These are phyloP conservation scores for Phyllosticta ampelicida DNA, from an alignment of 2,329 filamentous ascomycete genomes.

Conservation along the genomic window DNA sequence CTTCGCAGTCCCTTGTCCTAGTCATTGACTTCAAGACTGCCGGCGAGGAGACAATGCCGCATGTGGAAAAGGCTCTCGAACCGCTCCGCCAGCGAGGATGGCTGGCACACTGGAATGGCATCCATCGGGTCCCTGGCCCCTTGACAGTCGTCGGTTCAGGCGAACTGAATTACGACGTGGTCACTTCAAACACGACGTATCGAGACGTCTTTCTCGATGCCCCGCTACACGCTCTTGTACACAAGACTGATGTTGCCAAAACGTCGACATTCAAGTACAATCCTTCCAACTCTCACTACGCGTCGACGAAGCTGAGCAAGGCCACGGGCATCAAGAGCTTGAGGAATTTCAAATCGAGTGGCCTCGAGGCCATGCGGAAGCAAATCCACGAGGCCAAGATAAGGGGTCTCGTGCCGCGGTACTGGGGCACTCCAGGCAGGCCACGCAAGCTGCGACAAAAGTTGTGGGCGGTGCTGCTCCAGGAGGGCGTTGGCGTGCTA, in stretches of 20 bases:
- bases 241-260: conserved; percentile 13
- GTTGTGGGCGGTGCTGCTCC: conserved; percentile 16
- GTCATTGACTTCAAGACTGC: conserved; percentile 60
- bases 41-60: conserved; percentile 41
- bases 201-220: conserved; percentile 59
- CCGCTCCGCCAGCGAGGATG: conserved; percentile 49
- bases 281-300: conserved; percentile 20
- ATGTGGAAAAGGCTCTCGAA: conserved; percentile 45
- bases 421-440: conserved; percentile 19
- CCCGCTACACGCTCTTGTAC: conserved; percentile 32
- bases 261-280: conserved; percentile 19
- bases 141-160: conserved; percentile 62
- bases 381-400: conserved; percentile 17
- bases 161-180: conserved; percentile 47
- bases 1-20: conserved; percentile 41
- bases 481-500: conserved; percentile 15
- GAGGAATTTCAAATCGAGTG: neutral
- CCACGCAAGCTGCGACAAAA: conserved; percentile 17
- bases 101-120: conserved; percentile 39
- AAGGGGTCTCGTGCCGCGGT: conserved; percentile 17
- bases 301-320: conserved; percentile 16
- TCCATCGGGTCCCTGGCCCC: conserved; percentile 41
- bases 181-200: conserved; percentile 43
- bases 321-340: conserved; percentile 14
- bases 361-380: conserved; percentile 10